phyloP scores from a whole-genome alignment of 495 filamentous ascomycete species.

The Xylaria venustula region DNA sequence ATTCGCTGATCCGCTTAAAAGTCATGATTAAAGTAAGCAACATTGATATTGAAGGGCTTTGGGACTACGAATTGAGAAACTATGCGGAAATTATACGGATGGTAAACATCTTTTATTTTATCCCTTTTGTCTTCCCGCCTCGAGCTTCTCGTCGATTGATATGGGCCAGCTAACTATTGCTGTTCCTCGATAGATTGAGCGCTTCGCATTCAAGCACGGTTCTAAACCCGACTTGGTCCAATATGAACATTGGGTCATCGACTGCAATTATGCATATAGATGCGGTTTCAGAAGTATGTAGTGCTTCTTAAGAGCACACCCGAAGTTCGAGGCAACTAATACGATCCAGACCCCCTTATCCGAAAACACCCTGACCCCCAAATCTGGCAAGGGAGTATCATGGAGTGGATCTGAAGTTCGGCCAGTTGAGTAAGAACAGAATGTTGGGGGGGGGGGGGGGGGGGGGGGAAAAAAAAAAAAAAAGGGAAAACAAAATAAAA shows the following conservation, averaged over 20 bases:
- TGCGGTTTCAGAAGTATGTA: conserved; percentile 26
- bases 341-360: conserved; percentile 21
- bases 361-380: conserved; percentile 28
- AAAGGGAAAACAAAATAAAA: no score
- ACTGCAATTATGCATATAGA: conserved; percentile 24
- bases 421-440: not conserved
- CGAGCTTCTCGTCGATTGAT: not conserved
- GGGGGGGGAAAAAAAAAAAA: no score
- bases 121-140: not conserved
- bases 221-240: conserved; percentile 22
- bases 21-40: conserved; percentile 30
- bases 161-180: not conserved
- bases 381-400: conserved; percentile 14
- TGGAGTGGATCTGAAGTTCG: conserved; percentile 14
- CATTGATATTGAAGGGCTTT: conserved; percentile 17
- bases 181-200: conserved; percentile 14
- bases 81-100: conserved; percentile 17
- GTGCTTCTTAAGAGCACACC: not conserved
- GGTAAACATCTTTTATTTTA: conserved; percentile 13
- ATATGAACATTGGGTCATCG: conserved; percentile 32
- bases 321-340: not conserved
- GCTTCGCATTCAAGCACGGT: conserved; percentile 26
- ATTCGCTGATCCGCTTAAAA: conserved; percentile 28
- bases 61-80: conserved; percentile 24
- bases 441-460: no score